A percentile compares a stretch with the other conserved stretches of the same genome.
Evolutionary conservation across 768 basidiomycete species (phyloP).

Genomic region (Mrakia blollopis): DNA sequence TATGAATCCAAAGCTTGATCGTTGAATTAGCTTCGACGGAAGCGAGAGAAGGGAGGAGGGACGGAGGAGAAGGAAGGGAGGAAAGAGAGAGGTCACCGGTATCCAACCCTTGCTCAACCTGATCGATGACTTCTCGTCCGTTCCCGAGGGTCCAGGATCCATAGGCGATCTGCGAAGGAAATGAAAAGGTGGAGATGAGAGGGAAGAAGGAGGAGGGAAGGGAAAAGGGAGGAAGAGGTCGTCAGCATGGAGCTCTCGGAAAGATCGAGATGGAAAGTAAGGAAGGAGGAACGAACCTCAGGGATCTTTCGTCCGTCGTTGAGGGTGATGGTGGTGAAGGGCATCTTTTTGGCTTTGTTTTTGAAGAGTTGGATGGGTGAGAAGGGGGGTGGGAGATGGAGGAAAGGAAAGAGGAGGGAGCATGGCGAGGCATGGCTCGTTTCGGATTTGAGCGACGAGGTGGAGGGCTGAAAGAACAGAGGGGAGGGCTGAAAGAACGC

Average conservation of each 20-base stretch:
- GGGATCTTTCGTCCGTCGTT: slow-evolving; percentile 32
- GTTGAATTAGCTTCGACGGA: background rate
- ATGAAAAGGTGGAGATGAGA: background rate
- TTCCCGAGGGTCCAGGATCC: slow-evolving; percentile 31
- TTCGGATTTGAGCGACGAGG: background rate
- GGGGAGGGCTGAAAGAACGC: background rate
- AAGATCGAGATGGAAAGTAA: background rate
- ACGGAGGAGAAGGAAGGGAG: too few relatives aligned
- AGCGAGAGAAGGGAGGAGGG: background rate
- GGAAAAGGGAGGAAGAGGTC: background rate
- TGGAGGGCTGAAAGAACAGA: background rate
- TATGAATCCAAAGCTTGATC: too few relatives aligned
- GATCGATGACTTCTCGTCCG: slow-evolving; percentile 21
- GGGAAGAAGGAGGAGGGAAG: background rate
- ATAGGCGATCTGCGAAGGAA: slow-evolving; percentile 19
- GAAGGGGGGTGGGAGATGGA: background rate
- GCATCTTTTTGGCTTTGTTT: background rate
- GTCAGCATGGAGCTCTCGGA: background rate
- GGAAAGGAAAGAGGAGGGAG: background rate
- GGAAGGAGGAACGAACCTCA: background rate
- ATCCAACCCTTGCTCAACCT: slow-evolving; percentile 25
- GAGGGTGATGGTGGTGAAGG: slow-evolving; percentile 32
- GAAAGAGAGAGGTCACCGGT: background rate
- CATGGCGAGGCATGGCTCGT: background rate
- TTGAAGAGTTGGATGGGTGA: slow-evolving; percentile 2